phyloP scores from a whole-genome alignment of 371 early-diverging fungal species.

The Choanephora cucurbitarum region DNA sequence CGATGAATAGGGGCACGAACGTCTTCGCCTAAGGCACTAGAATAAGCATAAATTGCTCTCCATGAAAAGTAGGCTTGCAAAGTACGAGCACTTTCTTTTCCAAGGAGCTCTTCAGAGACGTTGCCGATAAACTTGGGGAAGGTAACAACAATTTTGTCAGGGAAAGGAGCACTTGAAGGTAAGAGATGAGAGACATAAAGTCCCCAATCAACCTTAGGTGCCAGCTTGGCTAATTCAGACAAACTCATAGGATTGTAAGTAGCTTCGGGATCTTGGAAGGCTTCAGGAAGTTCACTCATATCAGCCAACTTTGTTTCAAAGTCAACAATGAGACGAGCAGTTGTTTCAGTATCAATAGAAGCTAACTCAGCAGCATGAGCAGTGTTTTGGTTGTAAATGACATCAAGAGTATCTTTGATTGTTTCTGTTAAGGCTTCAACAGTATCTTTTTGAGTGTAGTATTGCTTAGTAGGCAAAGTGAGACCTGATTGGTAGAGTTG shows the following conservation, averaged over 20 bases:
- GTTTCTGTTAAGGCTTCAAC: conserved; percentile 31
- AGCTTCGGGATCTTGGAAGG: conserved; percentile 40
- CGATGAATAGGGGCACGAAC: conserved; percentile 37
- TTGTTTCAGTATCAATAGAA: conserved; percentile 1
- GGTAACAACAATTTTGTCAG: conserved; percentile 36
- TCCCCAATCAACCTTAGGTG: conserved; percentile 51
- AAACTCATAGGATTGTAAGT: conserved; percentile 54
- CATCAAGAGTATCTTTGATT: conserved; percentile 30
- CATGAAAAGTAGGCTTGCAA: conserved; percentile 51
- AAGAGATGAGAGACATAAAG: conserved; percentile 32
- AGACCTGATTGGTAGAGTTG: conserved; percentile 52
- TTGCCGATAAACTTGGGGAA: conserved; percentile 45
- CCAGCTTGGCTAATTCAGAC: conserved; percentile 33
- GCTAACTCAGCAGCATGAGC: not conserved
- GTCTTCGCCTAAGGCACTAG: conserved; percentile 29
- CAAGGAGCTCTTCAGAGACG: conserved; percentile 32
- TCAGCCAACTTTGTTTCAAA: conserved; percentile 52
- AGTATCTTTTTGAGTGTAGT: conserved; percentile 50
- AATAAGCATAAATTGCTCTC: conserved; percentile 34
- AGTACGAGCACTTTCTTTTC: conserved; percentile 24
- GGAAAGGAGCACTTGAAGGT: conserved; percentile 28
- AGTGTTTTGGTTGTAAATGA: conserved; percentile 10
- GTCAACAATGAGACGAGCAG: conserved; percentile 41
- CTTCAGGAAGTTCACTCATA: conserved; percentile 31
- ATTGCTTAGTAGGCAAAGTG: conserved; percentile 60